phyloP scores from a whole-genome alignment of 805 yeast species.

The Tetrapisispora fleetii region DNA sequence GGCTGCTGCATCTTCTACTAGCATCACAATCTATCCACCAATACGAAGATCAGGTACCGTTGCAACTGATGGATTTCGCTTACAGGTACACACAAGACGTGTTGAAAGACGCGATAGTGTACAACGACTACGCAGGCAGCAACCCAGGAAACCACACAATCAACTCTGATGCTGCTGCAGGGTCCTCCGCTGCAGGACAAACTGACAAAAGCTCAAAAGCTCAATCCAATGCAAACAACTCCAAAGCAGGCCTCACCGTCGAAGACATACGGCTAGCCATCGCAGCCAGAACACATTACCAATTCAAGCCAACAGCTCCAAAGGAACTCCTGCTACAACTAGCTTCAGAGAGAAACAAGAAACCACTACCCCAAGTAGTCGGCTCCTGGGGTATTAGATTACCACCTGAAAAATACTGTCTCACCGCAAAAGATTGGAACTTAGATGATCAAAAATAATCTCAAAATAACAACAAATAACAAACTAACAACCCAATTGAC shows the following conservation, averaged over 20 bases:
- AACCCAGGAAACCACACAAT: constrained; percentile 8
- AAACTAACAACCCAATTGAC: too few species aligned
- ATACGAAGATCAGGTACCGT: constrained; percentile 91
- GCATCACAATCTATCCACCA: constrained; percentile 89
- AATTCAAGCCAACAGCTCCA: constrained; percentile 87
- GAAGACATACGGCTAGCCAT: constrained; percentile 91
- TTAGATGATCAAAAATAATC: neutral
- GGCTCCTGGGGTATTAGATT: constrained; percentile 86
- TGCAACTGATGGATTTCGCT: constrained; percentile 96
- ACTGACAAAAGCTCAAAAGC: neutral
- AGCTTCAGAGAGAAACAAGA: constrained; percentile 85
- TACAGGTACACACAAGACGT: constrained; percentile 78
- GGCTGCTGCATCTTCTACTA: constrained; percentile 77
- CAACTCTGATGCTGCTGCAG: constrained; percentile 23
- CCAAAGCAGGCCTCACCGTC: constrained; percentile 46
- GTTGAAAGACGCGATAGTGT: constrained; percentile 78
- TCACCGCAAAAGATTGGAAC: constrained; percentile 46
- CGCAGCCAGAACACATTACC: constrained; percentile 89
- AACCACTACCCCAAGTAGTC: constrained; percentile 83
- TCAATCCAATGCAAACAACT: neutral
- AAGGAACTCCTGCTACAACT: constrained; percentile 82
- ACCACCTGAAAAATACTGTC: constrained; percentile 96
- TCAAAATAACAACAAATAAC: too few species aligned
- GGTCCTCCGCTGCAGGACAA: constrained; percentile 19
- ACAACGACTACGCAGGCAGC: constrained; percentile 70